A percentile compares a stretch with the other conserved stretches of the same genome.
These are phyloP conservation scores for Alternaria consortialis DNA, from an alignment of 2,329 filamentous ascomycete species.

Conservation along the genomic window DNA sequence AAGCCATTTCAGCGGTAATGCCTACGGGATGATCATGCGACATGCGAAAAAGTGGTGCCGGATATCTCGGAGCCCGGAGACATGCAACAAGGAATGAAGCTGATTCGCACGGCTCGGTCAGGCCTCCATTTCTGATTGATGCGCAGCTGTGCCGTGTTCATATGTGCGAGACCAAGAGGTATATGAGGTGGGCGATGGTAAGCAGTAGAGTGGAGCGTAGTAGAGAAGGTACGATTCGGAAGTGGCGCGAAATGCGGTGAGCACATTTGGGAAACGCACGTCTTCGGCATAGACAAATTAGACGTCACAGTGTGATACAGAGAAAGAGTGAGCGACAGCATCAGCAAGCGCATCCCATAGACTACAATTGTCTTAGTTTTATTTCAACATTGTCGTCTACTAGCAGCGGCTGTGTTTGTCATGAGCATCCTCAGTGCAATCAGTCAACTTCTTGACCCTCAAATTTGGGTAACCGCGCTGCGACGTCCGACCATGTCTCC, in stretches of 20 bases:
- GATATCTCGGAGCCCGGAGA: not conserved
- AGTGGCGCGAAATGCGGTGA: not conserved
- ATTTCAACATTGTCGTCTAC: not conserved
- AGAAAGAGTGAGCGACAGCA: not conserved
- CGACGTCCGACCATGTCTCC: slow-evolving; percentile 74
- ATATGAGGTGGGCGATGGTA: not conserved
- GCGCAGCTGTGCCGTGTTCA: not conserved
- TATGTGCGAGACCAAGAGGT: not conserved
- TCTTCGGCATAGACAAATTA: not conserved
- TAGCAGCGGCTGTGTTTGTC: not conserved
- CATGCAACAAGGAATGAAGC: not conserved
- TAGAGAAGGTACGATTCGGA: not conserved
- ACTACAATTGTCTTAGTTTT: not conserved
- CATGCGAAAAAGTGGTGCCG: not conserved
- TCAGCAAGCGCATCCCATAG: not conserved
- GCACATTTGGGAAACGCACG: not conserved
- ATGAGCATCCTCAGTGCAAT: not conserved
- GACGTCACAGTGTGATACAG: not conserved
- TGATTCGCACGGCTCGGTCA: not conserved
- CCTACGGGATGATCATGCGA: not conserved
- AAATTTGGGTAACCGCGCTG: slow-evolving; percentile 82
- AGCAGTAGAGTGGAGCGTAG: not conserved
- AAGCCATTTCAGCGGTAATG: not conserved
- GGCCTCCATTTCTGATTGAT: not conserved
- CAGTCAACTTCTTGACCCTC: slow-evolving; percentile 59